Conservation (phyloP, 305 asterid genomes). For the Fraxinus dipetala region DNA sequence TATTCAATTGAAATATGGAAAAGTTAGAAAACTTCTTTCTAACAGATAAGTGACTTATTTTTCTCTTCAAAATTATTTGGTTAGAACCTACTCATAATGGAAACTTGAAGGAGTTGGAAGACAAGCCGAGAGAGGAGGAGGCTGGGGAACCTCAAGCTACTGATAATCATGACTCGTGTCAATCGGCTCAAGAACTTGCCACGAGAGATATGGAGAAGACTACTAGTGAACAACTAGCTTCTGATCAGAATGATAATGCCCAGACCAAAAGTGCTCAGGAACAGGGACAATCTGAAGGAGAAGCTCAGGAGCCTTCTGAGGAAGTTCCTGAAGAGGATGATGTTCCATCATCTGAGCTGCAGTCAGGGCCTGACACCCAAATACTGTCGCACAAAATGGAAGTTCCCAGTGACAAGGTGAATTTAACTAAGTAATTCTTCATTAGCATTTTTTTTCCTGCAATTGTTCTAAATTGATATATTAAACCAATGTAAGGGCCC, state of each 20-base stretch:
- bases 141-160: conserved; percentile 4
- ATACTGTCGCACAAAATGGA: conserved; percentile 72
- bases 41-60: not conserved
- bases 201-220: conserved; percentile 25
- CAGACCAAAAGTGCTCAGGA: conserved; percentile 30
- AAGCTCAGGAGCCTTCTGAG: conserved; percentile 38
- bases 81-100: conserved; percentile 57
- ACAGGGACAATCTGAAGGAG: conserved; percentile 35
- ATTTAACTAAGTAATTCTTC: not conserved
- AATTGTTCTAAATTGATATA: not conserved
- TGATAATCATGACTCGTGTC: not conserved
- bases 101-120: conserved; percentile 34
- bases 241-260: conserved; percentile 36
- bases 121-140: conserved; percentile 24
- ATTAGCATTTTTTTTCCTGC: not conserved
- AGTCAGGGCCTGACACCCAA: conserved; percentile 38
- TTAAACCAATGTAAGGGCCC: not conserved
- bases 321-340: conserved; percentile 46
- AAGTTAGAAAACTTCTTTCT: not conserved
- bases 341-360: conserved; percentile 35
- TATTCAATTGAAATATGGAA: not conserved
- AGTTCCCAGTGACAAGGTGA: conserved; percentile 89
- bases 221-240: conserved; percentile 31
- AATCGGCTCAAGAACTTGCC: conserved; percentile 31
- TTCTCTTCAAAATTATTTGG: not conserved